A percentile compares a stretch with the other conserved stretches of the same genome.
Conservation (phyloP, 1,139 yeast species). For the Suhomyces bolitotheri region DNA sequence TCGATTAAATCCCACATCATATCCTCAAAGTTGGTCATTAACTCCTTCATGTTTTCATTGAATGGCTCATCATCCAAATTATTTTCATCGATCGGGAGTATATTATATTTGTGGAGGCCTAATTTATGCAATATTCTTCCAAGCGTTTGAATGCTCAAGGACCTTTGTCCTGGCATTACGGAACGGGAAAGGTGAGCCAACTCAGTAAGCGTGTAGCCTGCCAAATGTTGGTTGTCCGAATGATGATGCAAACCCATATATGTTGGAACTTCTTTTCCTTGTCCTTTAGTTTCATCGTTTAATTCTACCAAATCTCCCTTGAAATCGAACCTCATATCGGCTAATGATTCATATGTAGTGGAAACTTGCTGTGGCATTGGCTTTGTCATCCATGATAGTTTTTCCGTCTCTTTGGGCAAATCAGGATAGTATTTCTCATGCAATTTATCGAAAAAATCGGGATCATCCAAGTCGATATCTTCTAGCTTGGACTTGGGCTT, state of each 20-base stretch:
- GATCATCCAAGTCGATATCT: constrained; percentile 65
- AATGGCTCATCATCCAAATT: constrained; percentile 41
- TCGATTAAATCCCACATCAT: constrained; percentile 77
- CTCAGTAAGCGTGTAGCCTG: constrained; percentile 89
- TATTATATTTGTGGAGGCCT: constrained; percentile 60
- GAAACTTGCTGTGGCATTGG: constrained; percentile 52
- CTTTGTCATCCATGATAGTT: constrained; percentile 86
- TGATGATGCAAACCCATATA: constrained; percentile 87
- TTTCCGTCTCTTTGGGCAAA: constrained; percentile 77
- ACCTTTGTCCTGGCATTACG: constrained; percentile 78
- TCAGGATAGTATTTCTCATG: constrained; percentile 89
- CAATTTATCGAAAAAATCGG: constrained; percentile 72
- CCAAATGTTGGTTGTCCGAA: constrained; percentile 80
- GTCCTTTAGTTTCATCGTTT: constrained; percentile 36
- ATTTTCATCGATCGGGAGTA: constrained; percentile 42
- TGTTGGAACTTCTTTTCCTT: constrained; percentile 44
- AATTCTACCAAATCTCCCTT: constrained; percentile 68
- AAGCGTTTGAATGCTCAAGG: constrained; percentile 79
- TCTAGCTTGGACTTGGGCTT: constrained; percentile 42
- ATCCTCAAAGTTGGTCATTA: constrained; percentile 53
- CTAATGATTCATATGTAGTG: constrained; percentile 58
- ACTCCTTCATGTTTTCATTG: constrained; percentile 34
- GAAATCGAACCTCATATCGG: constrained; percentile 84
- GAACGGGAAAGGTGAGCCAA: constrained; percentile 79
- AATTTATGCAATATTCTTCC: constrained; percentile 86